Conservation (phyloP, 805 yeast species). For the Schwanniomyces occidentalis region DNA sequence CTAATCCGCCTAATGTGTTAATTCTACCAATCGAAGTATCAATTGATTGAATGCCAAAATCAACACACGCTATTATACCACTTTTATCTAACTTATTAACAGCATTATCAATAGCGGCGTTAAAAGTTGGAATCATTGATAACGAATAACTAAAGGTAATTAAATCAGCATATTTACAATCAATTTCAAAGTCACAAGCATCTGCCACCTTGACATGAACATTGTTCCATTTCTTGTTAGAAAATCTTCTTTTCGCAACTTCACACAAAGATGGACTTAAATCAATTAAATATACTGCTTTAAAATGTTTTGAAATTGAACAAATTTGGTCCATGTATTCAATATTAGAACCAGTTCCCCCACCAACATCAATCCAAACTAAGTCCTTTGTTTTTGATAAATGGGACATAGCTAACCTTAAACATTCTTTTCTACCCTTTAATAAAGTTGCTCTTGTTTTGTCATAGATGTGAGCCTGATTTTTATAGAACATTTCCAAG, state of each 20-base stretch:
- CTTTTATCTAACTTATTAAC: slow-evolving; percentile 49
- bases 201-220: slow-evolving; percentile 73
- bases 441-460: slow-evolving; percentile 64
- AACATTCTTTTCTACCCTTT: slow-evolving; percentile 69
- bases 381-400: slow-evolving; percentile 44
- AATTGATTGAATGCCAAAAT: slow-evolving; percentile 74
- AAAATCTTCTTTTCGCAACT: slow-evolving; percentile 63
- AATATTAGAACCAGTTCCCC: slow-evolving; percentile 84
- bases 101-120: slow-evolving; percentile 75
- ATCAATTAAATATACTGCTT: slow-evolving; percentile 71
- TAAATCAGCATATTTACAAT: slow-evolving; percentile 56
- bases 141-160: slow-evolving; percentile 78
- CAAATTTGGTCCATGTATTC: slow-evolving; percentile 67
- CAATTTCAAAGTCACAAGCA: slow-evolving; percentile 67
- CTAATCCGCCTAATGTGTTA: slow-evolving; percentile 73
- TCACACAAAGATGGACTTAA: slow-evolving; percentile 75
- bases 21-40: slow-evolving; percentile 67
- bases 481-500: slow-evolving; percentile 69
- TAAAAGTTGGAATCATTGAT: slow-evolving; percentile 83
- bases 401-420: slow-evolving; percentile 61
- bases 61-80: slow-evolving; percentile 72
- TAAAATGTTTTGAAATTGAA: slow-evolving; percentile 50
- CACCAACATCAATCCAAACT: slow-evolving; percentile 81
- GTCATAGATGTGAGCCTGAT: slow-evolving; percentile 78
- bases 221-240: slow-evolving; percentile 45